A percentile compares a stretch with the other conserved stretches of the same genome.
These are phyloP conservation scores for Rhodotorula sp. DNA, from an alignment of 1,284 basidiomycete species.

Conservation along the genomic window DNA sequence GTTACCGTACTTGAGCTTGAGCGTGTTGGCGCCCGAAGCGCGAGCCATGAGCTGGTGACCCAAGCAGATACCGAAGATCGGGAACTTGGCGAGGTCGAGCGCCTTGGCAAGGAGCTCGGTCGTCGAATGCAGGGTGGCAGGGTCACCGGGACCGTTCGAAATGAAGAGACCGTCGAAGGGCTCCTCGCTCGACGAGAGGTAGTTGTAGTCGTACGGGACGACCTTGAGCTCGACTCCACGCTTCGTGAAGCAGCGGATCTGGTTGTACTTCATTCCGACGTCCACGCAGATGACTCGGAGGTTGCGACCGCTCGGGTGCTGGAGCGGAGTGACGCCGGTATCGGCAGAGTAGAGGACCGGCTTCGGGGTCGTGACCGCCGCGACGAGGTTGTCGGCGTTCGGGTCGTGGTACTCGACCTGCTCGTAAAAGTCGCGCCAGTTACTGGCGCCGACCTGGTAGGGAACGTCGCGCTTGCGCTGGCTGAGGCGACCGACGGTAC, in stretches of 20 bases:
- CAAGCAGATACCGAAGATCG: constrained; percentile 98
- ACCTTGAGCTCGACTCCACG: constrained; percentile 96
- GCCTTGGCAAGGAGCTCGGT: constrained; percentile 70
- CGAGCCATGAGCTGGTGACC: constrained; percentile 96
- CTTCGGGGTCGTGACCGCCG: constrained; percentile 71
- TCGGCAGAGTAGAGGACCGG: constrained; percentile 70
- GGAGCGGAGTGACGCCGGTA: constrained; percentile 55
- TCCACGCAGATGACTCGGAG: constrained; percentile 88
- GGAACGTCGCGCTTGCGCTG: constrained; percentile 51
- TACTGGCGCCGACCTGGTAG: constrained; percentile 44
- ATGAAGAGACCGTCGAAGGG: constrained; percentile 93
- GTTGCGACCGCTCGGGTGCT: constrained; percentile 75
- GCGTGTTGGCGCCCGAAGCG: constrained; percentile 88
- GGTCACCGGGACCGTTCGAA: constrained; percentile 98
- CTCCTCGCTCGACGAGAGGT: constrained; percentile 68
- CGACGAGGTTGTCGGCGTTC: constrained; percentile 87
- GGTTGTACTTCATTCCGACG: constrained; percentile 99
- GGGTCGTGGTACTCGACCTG: constrained; percentile 84
- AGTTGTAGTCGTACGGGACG: constrained; percentile 96
- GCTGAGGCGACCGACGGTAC: constrained; percentile 81
- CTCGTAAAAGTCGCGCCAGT: constrained; percentile 79
- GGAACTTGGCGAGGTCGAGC: constrained; percentile 70
- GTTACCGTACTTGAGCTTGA: constrained; percentile 99
- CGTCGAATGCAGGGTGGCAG: constrained; percentile 68
- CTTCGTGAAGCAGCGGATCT: constrained; percentile 92